Evolutionary conservation across 2,329 filamentous ascomycete genomes (phyloP), one percentile per base, ranked within the genome.

Genomic region (Lachnellula hyalina): DNA sequence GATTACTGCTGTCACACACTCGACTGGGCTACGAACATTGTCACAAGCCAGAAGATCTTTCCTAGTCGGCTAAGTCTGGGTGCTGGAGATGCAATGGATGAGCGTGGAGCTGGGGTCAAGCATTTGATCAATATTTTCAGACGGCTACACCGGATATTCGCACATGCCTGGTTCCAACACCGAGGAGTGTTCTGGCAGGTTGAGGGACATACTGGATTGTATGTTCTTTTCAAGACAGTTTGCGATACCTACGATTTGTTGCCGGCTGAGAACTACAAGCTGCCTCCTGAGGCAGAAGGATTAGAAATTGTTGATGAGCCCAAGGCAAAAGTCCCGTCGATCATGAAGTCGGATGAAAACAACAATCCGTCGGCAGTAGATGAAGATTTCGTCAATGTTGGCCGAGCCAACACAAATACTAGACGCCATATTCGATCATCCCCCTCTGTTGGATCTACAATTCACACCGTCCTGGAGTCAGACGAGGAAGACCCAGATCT

Each of bases 1-100:
- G 94, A 99, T 74, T 99, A 99, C 75, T 96, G 92, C 79, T 97
- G 93, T 71, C 94, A 99, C 71, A 99, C 94, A 0, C 85, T 99
- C 44, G 94, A 99, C 74, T 97, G 93, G 90, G 94, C 94, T 2
- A 92, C 90, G 54, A 96, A 95, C 66, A 89, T 93, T 19, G 85
- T 99, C 54, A 96, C 93, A 2, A 94, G 91, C 65, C 89, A 90
- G 52, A 96, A 96, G 76, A 88, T 94, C 68, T 99, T 99, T 70
- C 93, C 94, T 0, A 96, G 90, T 64, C 83, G 94, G 45, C 59
- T 74, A 49, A 72, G 69, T 56, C 57, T 73, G 47, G 68, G 65
- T 12, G 63, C 65, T 50, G 70, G 65, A 50, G 65, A 67, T 65
- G 64, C 81, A 68, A 76, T 75, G 40, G 79, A 84, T 67, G 83